These are phyloP conservation scores for Perkinsus chesapeaki DNA, from an alignment of 169 alveolate genomes.

Conservation along the genomic window DNA sequence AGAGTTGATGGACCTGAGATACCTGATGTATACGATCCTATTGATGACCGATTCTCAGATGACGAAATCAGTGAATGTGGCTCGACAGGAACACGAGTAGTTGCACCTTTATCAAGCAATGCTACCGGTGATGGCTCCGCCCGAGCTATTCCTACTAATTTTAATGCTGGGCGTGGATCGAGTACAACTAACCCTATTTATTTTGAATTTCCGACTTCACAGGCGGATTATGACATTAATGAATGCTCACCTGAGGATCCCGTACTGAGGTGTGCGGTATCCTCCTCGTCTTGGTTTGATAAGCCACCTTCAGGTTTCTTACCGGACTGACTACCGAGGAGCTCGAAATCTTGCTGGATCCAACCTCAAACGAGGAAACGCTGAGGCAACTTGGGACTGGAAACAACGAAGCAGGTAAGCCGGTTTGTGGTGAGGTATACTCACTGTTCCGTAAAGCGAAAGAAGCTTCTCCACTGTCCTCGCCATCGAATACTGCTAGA, in stretches of 20 bases:
- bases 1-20: background rate
- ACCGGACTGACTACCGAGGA: background rate
- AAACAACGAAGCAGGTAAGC: background rate
- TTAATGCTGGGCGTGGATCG: no score
- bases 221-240: background rate
- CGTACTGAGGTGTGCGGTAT: no score
- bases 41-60: background rate
- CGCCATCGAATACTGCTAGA: no score
- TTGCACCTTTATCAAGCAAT: background rate
- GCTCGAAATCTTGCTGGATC: background rate
- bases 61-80: background rate
- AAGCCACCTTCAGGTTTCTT: background rate
- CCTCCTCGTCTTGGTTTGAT: background rate
- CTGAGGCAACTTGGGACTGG: background rate
- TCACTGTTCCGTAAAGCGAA: no score
- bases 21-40: background rate
- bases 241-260: background rate
- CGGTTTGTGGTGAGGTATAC: background rate
- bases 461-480: no score
- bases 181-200: no score
- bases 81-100: background rate
- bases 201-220: no score
- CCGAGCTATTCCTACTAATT: no score
- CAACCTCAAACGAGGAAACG: no score
- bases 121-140: background rate